Evolutionary conservation across 371 early-diverging fungal genomes (phyloP).

Genomic region (Mucor mucedo): DNA sequence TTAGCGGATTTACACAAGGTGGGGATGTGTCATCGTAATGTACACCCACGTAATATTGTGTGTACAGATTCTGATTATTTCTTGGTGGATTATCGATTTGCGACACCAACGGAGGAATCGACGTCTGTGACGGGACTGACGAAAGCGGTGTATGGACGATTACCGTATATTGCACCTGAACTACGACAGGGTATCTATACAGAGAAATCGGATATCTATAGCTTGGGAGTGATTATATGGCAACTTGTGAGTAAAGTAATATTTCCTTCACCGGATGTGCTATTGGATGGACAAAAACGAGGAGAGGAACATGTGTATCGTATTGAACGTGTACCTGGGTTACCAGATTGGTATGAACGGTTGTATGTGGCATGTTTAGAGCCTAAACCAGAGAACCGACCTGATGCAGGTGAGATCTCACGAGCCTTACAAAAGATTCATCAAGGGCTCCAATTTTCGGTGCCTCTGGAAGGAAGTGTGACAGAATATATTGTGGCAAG

Average conservation of each 20-base stretch:
- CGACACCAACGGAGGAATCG: slow-evolving; percentile 47
- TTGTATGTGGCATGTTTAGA: slow-evolving; percentile 46
- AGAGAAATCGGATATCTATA: slow-evolving; percentile 54
- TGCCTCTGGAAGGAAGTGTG: slow-evolving; percentile 40
- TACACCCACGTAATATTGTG: slow-evolving; percentile 51
- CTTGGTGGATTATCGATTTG: slow-evolving; percentile 54
- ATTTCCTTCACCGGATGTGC: slow-evolving; percentile 52
- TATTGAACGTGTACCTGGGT: slow-evolving; percentile 44
- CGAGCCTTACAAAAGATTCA: slow-evolving; percentile 43
- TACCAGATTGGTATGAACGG: slow-evolving; percentile 51
- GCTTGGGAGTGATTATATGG: slow-evolving; percentile 54
- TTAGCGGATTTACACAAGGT: slow-evolving; percentile 49
- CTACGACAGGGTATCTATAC: slow-evolving; percentile 50
- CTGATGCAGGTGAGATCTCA: slow-evolving; percentile 41
- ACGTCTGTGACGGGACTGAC: slow-evolving; percentile 49
- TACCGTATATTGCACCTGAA: slow-evolving; percentile 58
- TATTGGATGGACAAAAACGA: slow-evolving; percentile 31
- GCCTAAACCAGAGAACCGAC: slow-evolving; percentile 48
- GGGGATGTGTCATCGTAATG: slow-evolving; percentile 52
- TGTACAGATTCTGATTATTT: slow-evolving; percentile 57
- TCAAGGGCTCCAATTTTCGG: slow-evolving; percentile 37
- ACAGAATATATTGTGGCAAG: slow-evolving; percentile 49
- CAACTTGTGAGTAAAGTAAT: slow-evolving; percentile 57
- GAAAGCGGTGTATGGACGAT: slow-evolving; percentile 51
- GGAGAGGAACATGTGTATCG: slow-evolving; percentile 48